These are phyloP conservation scores for Rhizopus arrhizus DNA, from an alignment of 371 early-diverging fungal genomes.

Conservation along the genomic window DNA sequence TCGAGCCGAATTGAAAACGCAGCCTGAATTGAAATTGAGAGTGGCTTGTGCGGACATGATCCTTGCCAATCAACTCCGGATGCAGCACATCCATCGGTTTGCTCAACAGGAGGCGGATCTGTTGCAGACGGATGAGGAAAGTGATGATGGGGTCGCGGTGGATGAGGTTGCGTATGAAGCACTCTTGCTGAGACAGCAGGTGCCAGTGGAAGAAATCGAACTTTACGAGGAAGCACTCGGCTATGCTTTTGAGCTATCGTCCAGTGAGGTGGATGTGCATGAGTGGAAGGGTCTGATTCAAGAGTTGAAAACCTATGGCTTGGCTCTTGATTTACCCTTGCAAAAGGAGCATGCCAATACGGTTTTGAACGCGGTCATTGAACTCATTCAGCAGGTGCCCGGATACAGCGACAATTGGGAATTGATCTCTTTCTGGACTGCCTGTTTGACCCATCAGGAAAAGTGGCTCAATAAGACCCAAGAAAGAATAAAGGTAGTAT, in stretches of 20 bases:
- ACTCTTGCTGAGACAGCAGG: slow-evolving; percentile 32
- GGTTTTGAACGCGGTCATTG: slow-evolving; percentile 24
- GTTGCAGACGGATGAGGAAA: background rate
- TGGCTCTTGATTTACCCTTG: slow-evolving; percentile 30
- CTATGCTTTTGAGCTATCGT: slow-evolving; percentile 9
- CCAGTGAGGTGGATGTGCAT: slow-evolving; percentile 13
- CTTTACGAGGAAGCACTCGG: slow-evolving; percentile 38
- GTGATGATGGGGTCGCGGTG: slow-evolving; percentile 23
- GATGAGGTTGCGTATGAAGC: slow-evolving; percentile 37
- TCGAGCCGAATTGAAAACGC: slow-evolving; percentile 27
- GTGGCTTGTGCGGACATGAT: slow-evolving; percentile 33
- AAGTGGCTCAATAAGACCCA: slow-evolving; percentile 22
- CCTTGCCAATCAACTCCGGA: slow-evolving; percentile 26
- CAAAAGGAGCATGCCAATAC: slow-evolving; percentile 24
- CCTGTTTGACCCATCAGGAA: slow-evolving; percentile 35
- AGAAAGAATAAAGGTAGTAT: slow-evolving; percentile 18
- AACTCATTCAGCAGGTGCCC: slow-evolving; percentile 29
- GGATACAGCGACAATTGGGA: slow-evolving; percentile 29
- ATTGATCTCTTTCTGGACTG: slow-evolving; percentile 33
- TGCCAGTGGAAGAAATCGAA: slow-evolving; percentile 33
- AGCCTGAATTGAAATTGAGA: slow-evolving; percentile 9
- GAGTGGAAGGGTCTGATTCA: slow-evolving; percentile 22
- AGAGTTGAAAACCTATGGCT: slow-evolving; percentile 36
- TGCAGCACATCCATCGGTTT: slow-evolving; percentile 26
- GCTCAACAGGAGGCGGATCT: slow-evolving; percentile 30